Conservation (phyloP, 257 asterid genomes). For the Scutellaria minor region DNA sequence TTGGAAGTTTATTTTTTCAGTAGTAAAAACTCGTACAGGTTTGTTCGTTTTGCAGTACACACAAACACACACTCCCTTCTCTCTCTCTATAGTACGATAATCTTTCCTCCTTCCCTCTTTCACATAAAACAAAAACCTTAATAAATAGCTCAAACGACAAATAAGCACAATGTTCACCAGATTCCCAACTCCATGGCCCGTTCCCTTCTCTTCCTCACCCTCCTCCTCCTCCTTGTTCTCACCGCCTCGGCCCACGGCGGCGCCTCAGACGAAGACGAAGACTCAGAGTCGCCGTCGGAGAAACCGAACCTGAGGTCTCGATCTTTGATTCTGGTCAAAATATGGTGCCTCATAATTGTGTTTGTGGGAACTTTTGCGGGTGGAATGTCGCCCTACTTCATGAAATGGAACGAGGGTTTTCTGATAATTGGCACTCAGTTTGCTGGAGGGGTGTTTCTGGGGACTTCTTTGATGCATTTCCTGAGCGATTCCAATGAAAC, state of each 20-base stretch:
- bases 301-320: slow-evolving; percentile 68
- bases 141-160: slow-evolving; percentile 5
- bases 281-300: slow-evolving; percentile 41
- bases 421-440: slow-evolving; percentile 82
- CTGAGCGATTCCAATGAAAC: slow-evolving; percentile 84
- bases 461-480: slow-evolving; percentile 91
- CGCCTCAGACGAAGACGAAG: slow-evolving; percentile 36
- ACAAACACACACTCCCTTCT: not conserved
- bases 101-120: not conserved
- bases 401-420: slow-evolving; percentile 87
- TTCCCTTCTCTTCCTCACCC: slow-evolving; percentile 39
- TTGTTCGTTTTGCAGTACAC: slow-evolving; percentile 17
- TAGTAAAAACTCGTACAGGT: not conserved
- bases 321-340: slow-evolving; percentile 63
- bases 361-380: slow-evolving; percentile 75
- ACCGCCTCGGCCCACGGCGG: slow-evolving; percentile 73
- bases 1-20: too few relatives aligned
- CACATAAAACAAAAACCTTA: not conserved
- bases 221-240: slow-evolving; percentile 51
- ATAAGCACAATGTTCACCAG: not conserved
- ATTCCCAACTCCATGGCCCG: slow-evolving; percentile 51
- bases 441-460: slow-evolving; percentile 92
- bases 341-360: slow-evolving; percentile 82
- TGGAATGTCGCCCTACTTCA: slow-evolving; percentile 83
- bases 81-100: slow-evolving; percentile 24